Base-by-base conservation (phyloP, 2,329 filamentous ascomycete genomes). In the Fusarium tupiense region DNA sequence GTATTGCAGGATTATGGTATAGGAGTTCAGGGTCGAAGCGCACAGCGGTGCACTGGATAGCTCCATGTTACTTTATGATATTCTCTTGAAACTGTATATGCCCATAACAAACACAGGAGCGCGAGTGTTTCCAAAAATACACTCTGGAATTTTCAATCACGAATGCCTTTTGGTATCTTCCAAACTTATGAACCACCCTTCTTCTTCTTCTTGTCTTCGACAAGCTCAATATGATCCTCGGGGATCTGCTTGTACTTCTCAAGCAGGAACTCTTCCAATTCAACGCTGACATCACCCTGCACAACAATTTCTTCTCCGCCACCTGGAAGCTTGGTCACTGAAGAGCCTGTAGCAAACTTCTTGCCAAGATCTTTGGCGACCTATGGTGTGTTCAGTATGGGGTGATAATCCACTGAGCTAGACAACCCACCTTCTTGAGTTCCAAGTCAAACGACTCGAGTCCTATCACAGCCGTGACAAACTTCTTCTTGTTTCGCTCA, bases 401-500 rank as follows among this genome's bases (percentile, higher is more conserved):
- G 29, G 22, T 38, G n/a, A 41, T 50, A 17, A 17, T 29, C 7
- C 37, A 19, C 33, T 38, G 40, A 65, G 47, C 11, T 67, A 38
- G 59, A 22, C 31, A 12, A 33, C 74, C 37, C 64, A 86, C 89
- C 86, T 98, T 98, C 85, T 99, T 99, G 80, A 98, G 88, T 64
- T 98, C 96, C 47, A 98, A 84, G 1, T 94, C 94, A 80, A 98
- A 97, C 0, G 92, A 91, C 83, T 99, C 96, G 26, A 99, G 87
- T 0, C 96, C 96, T 12, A 91, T 91, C n/a, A 99, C 91, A 22
- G 95, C 92, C 2, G 96, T 99, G 62, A 99, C 95, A 82, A 92
- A 97, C 86, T 99, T 99, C 80, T 96, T 91, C 89, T 99, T 99
- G 85, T 98, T 98, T 73, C 96, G 91, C 88, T 98, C 96, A 78